These are phyloP conservation scores for Umbilicus rupestris DNA, from an alignment of 164 flowering plant genomes.

Conservation along the genomic window DNA sequence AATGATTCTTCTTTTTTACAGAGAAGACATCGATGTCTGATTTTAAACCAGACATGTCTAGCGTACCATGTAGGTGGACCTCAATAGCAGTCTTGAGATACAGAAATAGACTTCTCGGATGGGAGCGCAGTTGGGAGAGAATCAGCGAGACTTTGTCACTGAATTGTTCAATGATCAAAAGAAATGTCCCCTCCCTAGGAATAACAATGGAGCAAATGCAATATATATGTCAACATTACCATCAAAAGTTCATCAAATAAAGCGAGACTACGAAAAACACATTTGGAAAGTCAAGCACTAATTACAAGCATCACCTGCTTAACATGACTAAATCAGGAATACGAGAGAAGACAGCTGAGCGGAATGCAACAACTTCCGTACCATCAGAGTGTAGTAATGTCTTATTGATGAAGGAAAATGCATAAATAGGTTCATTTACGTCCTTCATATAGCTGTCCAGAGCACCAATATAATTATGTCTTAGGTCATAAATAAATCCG, in stretches of 20 bases:
- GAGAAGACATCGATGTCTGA: slow-evolving; percentile 22
- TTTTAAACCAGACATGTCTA: slow-evolving; percentile 45
- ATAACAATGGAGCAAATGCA: slow-evolving; percentile 17
- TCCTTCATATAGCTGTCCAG: slow-evolving; percentile 81
- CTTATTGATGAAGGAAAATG: slow-evolving; percentile 66
- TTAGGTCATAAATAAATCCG: slow-evolving; percentile 60
- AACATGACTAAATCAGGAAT: slow-evolving; percentile 61
- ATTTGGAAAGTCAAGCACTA: background rate
- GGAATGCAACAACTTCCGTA: slow-evolving; percentile 40
- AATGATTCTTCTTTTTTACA: slow-evolving; percentile 27
- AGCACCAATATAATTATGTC: slow-evolving; percentile 56
- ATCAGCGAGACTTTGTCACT: slow-evolving; percentile 36
- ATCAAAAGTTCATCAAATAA: background rate
- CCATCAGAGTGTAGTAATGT: slow-evolving; percentile 29
- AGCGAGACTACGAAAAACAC: background rate
- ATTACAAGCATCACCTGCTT: slow-evolving; percentile 52
- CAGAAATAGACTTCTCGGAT: slow-evolving; percentile 77
- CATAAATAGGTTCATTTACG: slow-evolving; percentile 73
- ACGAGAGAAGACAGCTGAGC: slow-evolving; percentile 55
- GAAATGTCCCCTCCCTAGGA: slow-evolving; percentile 64
- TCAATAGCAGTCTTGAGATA: slow-evolving; percentile 79
- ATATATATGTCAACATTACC: background rate
- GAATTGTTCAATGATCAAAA: slow-evolving; percentile 60
- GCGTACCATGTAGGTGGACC: slow-evolving; percentile 63
- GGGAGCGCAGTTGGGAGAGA: slow-evolving; percentile 46